phyloP scores from a whole-genome alignment of 192 early-diverging fungal genomes.

The Kickxella alabastrina region DNA sequence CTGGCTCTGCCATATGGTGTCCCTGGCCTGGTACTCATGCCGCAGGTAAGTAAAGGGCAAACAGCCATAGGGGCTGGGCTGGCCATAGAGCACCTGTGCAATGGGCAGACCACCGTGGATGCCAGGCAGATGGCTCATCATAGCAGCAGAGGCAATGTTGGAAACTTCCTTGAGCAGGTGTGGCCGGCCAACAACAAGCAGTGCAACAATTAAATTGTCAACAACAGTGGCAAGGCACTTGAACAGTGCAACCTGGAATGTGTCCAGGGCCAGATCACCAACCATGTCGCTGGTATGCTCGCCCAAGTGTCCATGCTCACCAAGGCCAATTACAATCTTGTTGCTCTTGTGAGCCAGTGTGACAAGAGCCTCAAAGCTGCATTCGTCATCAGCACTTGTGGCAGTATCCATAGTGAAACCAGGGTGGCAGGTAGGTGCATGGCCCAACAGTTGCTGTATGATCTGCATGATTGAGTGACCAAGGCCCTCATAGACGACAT shows the following conservation, averaged over 20 bases:
- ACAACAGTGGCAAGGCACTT: constrained; percentile 10
- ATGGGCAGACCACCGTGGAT: constrained; percentile 58
- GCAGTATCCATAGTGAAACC: constrained; percentile 9
- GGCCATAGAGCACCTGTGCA: constrained; percentile 57
- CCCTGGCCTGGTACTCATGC: constrained; percentile 36
- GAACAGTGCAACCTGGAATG: constrained; percentile 33
- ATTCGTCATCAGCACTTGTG: background rate
- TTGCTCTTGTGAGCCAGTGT: constrained; percentile 18
- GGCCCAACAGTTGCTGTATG: constrained; percentile 5
- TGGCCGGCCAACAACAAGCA: constrained; percentile 58
- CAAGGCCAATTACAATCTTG: constrained; percentile 39
- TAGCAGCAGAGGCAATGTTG: constrained; percentile 39
- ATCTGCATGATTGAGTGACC: constrained; percentile 20
- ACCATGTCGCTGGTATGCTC: background rate
- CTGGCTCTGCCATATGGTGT: constrained; percentile 44
- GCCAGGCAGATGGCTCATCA: constrained; percentile 57
- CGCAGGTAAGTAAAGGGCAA: constrained; percentile 59
- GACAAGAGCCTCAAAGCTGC: constrained; percentile 5
- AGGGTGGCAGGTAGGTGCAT: constrained; percentile 3
- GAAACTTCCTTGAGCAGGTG: constrained; percentile 49
- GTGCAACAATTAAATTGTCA: constrained; percentile 36
- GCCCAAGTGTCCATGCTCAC: constrained; percentile 16
- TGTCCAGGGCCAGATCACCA: constrained; percentile 20
- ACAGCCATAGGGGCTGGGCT: constrained; percentile 56
- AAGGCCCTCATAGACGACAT: constrained; percentile 23